Conservation (phyloP, 169 alveolate genomes). For the Prorocentrum cordatum region DNA sequence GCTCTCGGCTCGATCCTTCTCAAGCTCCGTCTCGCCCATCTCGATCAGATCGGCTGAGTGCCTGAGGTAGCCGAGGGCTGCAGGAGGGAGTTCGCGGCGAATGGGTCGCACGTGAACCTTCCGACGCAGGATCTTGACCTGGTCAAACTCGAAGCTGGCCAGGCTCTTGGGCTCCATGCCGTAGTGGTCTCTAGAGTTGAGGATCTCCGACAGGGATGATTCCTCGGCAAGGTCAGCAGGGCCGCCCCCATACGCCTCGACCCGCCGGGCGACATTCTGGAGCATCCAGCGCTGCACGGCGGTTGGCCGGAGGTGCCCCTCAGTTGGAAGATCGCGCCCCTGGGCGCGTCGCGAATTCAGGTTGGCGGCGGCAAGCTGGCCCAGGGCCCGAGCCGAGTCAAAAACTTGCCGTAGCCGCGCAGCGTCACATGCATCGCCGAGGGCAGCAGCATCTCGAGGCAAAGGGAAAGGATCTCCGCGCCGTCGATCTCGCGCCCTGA, state of each 20-base stretch:
- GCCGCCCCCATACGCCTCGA: neutral
- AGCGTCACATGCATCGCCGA: neutral
- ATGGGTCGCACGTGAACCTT: neutral
- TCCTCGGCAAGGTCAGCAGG: neutral
- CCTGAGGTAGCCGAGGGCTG: neutral
- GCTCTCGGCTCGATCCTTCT: neutral
- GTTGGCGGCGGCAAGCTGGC: neutral
- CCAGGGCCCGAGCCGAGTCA: neutral
- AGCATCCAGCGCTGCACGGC: neutral
- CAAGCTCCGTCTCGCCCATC: neutral
- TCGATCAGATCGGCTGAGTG: neutral
- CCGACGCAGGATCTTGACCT: neutral
- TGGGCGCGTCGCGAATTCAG: neutral
- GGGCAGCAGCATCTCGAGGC: neutral
- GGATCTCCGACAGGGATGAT: neutral
- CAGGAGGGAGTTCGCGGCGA: neutral
- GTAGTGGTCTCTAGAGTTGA: neutral
- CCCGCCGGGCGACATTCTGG: neutral
- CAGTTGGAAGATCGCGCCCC: too few species aligned
- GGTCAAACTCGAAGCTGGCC: neutral
- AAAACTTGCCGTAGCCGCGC: constrained; percentile 5
- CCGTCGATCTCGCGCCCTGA: neutral
- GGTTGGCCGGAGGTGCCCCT: neutral
- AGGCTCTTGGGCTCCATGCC: neutral
- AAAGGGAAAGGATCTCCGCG: constrained; percentile 6